Conservation (phyloP, 257 asterid species). For the Sherardia arvensis region DNA sequence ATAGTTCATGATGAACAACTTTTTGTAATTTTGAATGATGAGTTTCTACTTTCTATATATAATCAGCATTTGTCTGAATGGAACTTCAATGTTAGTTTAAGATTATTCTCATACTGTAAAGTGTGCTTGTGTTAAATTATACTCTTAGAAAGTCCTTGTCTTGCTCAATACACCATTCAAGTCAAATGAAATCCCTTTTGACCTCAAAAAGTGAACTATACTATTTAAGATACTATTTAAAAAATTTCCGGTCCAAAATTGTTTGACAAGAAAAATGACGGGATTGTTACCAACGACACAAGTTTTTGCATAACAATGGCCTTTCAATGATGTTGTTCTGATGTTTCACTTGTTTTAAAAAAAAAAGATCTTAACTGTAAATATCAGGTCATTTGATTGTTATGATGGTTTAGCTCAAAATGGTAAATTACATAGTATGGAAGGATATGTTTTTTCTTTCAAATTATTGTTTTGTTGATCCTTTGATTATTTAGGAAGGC, state of each 20-base stretch:
- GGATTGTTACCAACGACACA: too few species aligned
- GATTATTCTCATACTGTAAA: not conserved
- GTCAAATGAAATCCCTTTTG: slow-evolving; percentile 6
- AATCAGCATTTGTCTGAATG: not conserved
- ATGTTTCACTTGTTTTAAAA: not conserved
- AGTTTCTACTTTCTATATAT: not conserved
- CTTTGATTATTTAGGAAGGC: slow-evolving; percentile 10
- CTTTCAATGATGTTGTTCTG: not conserved
- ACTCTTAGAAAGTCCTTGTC: not conserved
- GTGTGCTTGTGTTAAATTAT: not conserved
- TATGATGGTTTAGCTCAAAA: not conserved
- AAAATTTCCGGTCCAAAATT: too few species aligned
- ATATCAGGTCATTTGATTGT: not conserved
- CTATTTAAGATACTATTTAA: not conserved
- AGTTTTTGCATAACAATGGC: too few species aligned
- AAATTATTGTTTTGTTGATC: not conserved
- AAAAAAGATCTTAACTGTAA: not conserved
- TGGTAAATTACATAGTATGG: not conserved
- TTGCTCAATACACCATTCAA: slow-evolving; percentile 3
- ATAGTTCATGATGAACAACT: not conserved
- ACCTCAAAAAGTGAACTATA: slow-evolving; percentile 10
- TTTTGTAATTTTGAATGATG: not conserved
- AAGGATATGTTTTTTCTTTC: not conserved
- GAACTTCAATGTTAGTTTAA: not conserved
- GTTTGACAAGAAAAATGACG: too few species aligned